A percentile compares a stretch with the other conserved stretches of the same genome.
phyloP scores from a whole-genome alignment of 306 rosid genomes.

The Cucurbita pepo region DNA sequence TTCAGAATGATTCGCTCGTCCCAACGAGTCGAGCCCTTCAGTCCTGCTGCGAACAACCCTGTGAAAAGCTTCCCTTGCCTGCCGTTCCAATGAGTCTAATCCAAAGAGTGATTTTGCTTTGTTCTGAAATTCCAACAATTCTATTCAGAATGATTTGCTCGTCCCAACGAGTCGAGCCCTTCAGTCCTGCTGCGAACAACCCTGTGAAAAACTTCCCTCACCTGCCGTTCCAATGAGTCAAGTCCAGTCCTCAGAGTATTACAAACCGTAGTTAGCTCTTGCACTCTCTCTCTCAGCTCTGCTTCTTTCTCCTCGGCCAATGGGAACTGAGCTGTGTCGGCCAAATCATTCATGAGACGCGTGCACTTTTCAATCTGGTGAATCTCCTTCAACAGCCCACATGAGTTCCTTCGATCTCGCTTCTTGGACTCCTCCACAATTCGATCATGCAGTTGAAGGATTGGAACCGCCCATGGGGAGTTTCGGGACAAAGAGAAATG shows the following conservation, averaged over 20 bases:
- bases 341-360: constrained; percentile 45
- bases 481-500: constrained; percentile 43
- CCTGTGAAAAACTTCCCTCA: constrained; percentile 71
- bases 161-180: constrained; percentile 51
- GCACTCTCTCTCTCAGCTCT: constrained; percentile 50
- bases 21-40: constrained; percentile 57
- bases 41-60: constrained; percentile 57
- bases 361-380: constrained; percentile 63
- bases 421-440: constrained; percentile 66
- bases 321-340: constrained; percentile 60
- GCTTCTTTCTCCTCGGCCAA: constrained; percentile 45
- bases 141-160: constrained; percentile 21
- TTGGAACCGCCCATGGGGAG: constrained; percentile 51
- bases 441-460: constrained; percentile 48
- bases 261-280: constrained; percentile 43
- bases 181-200: constrained; percentile 64
- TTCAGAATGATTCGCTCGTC: constrained; percentile 21
- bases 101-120: constrained; percentile 12
- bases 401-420: constrained; percentile 54
- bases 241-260: constrained; percentile 44
- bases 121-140: neutral
- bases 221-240: constrained; percentile 67
- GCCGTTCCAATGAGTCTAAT: constrained; percentile 61
- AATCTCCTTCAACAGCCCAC: constrained; percentile 74
- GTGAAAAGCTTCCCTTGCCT: constrained; percentile 71